Conservation (phyloP, 768 basidiomycete genomes). For the Basidioascus undulatus region DNA sequence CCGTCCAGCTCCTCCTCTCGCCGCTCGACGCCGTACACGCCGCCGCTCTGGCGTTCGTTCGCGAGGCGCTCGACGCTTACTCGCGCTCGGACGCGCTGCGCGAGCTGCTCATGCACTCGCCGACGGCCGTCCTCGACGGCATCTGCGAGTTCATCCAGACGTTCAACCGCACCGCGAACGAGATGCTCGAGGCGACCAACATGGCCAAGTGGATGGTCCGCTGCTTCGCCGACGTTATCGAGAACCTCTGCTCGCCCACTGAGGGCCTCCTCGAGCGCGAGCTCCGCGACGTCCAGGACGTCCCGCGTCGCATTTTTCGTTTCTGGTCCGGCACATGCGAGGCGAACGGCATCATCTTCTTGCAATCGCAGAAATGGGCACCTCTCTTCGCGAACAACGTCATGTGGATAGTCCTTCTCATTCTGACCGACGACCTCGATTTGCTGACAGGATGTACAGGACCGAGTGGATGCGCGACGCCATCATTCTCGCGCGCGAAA, state of each 20-base stretch:
- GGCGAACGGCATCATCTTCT: constrained; percentile 62
- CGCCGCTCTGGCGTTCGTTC: constrained; percentile 54
- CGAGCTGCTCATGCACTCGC: constrained; percentile 40
- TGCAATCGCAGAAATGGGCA: constrained; percentile 61
- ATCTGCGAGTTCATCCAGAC: constrained; percentile 39
- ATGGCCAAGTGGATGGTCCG: constrained; percentile 75
- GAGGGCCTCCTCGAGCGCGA: constrained; percentile 37
- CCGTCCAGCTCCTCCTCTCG: constrained; percentile 67
- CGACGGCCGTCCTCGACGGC: constrained; percentile 43
- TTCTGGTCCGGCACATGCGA: constrained; percentile 65
- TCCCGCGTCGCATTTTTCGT: constrained; percentile 14
- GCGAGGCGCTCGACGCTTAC: constrained; percentile 72
- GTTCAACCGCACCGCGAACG: constrained; percentile 37
- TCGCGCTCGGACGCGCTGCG: constrained; percentile 69
- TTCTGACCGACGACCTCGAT: too few relatives aligned
- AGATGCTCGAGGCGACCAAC: constrained; percentile 61
- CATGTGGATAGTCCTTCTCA: too few relatives aligned
- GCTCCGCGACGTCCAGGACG: constrained; percentile 4
- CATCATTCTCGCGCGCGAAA: constrained; percentile 68
- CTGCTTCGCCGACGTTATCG: constrained; percentile 77
- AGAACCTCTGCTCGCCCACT: constrained; percentile 49
- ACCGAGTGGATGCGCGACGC: constrained; percentile 96
- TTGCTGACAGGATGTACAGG: too few relatives aligned
- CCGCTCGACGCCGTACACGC: constrained; percentile 49
- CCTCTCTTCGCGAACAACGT: constrained; percentile 47